phyloP scores from a whole-genome alignment of 2,329 filamentous ascomycete species.

The Trichoderma cornu-damae region DNA sequence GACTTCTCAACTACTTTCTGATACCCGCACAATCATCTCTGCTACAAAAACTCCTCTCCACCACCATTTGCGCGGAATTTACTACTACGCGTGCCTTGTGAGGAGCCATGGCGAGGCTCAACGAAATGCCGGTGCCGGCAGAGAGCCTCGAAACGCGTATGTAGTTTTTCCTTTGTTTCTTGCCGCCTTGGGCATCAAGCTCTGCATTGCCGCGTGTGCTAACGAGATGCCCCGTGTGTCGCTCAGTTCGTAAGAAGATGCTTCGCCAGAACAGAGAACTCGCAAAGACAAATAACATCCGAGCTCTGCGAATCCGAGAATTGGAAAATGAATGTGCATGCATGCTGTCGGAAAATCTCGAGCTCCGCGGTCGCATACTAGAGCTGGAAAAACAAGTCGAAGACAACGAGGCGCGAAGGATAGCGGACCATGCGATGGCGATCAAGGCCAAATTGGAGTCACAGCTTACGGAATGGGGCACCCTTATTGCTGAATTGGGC shows the following conservation, averaged over 20 bases:
- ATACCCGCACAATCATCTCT: neutral
- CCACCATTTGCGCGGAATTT: constrained; percentile 15
- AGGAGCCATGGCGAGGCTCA: constrained; percentile 69
- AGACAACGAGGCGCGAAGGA: constrained; percentile 52
- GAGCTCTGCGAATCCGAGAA: constrained; percentile 69
- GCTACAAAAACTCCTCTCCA: neutral
- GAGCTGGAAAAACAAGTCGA: constrained; percentile 64
- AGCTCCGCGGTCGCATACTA: constrained; percentile 64
- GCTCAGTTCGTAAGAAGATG: constrained; percentile 68
- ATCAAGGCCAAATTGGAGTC: constrained; percentile 66
- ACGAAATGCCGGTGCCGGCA: constrained; percentile 63
- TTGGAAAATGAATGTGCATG: constrained; percentile 71
- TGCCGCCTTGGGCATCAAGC: constrained; percentile 4
- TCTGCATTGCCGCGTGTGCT: constrained; percentile 11
- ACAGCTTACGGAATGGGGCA: constrained; percentile 66
- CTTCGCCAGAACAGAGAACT: constrained; percentile 81
- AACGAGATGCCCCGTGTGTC: constrained; percentile 17
- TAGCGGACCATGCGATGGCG: constrained; percentile 61
- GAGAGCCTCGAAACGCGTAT: constrained; percentile 68
- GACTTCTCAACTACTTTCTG: constrained; percentile 9
- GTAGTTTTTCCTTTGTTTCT: constrained; percentile 31
- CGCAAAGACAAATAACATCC: constrained; percentile 70
- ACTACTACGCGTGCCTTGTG: constrained; percentile 36
- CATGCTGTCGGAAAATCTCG: constrained; percentile 73
- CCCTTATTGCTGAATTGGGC: constrained; percentile 62